phyloP scores from a whole-genome alignment of 192 early-diverging fungal species.

The Entophlyctis luteolus region DNA sequence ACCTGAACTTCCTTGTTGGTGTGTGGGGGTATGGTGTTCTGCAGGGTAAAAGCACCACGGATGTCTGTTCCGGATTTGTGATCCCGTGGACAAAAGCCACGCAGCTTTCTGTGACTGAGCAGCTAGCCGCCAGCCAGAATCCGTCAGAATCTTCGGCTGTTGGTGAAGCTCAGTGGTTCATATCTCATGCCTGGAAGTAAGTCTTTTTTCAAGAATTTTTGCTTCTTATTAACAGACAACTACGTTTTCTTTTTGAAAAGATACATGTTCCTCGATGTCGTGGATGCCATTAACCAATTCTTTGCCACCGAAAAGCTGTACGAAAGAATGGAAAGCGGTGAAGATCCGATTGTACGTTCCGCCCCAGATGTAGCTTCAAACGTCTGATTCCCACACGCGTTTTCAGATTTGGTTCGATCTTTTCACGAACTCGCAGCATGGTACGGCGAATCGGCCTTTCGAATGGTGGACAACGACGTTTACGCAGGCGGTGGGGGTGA shows the following conservation, averaged over 20 bases:
- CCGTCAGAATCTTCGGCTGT: background rate
- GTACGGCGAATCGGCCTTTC: background rate
- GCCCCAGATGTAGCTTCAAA: constrained; percentile 22
- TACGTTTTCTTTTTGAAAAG: too few relatives aligned
- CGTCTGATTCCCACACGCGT: background rate
- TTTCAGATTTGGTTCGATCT: background rate
- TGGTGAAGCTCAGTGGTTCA: constrained; percentile 19
- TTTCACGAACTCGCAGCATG: background rate
- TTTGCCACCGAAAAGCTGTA: background rate
- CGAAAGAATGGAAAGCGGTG: background rate
- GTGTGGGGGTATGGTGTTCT: constrained; percentile 9
- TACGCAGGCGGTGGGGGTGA: background rate
- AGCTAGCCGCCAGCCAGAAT: background rate
- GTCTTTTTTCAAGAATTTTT: too few relatives aligned
- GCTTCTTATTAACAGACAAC: too few relatives aligned
- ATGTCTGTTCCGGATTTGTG: constrained; percentile 14
- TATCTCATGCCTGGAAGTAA: constrained; percentile 34
- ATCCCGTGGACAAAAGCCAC: constrained; percentile 8
- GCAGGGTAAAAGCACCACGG: constrained; percentile 5
- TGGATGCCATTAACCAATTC: background rate
- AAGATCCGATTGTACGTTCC: constrained; percentile 28
- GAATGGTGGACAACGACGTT: background rate
- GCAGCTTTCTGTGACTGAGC: background rate
- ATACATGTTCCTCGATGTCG: constrained; percentile 14
- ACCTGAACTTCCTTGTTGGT: constrained; percentile 3